These are phyloP conservation scores for Fusarium sacchari DNA, from an alignment of 2,329 filamentous ascomycete species.

Conservation along the genomic window DNA sequence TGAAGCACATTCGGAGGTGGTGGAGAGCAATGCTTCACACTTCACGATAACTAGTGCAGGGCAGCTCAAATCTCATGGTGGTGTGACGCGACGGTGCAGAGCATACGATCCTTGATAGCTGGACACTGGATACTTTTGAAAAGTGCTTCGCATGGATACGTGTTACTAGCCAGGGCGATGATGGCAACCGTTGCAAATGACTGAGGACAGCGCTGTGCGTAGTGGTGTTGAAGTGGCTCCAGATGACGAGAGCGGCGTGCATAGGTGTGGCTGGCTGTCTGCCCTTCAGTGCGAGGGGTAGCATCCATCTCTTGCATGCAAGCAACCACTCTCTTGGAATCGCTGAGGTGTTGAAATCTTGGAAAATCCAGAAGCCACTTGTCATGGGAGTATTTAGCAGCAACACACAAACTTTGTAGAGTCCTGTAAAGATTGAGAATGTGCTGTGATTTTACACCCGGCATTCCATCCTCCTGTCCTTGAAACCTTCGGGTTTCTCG, in stretches of 20 bases:
- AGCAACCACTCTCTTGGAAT: slow-evolving; percentile 12
- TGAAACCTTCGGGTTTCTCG: background rate
- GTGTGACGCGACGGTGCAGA: slow-evolving; percentile 25
- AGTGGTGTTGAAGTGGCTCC: slow-evolving; percentile 36
- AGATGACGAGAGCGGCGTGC: slow-evolving; percentile 43
- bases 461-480: background rate
- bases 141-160: background rate
- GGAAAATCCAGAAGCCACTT: slow-evolving; percentile 4
- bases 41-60: slow-evolving; percentile 13
- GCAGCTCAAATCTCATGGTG: slow-evolving; percentile 7
- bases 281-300: slow-evolving; percentile 26
- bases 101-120: slow-evolving; percentile 4
- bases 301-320: slow-evolving; percentile 28
- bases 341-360: slow-evolving; percentile 11
- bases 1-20: slow-evolving; percentile 15
- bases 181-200: slow-evolving; percentile 24
- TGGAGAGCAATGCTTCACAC: slow-evolving; percentile 3
- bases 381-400: background rate
- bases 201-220: slow-evolving; percentile 2
- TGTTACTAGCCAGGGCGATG: slow-evolving; percentile 16
- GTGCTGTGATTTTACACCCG: background rate
- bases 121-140: background rate
- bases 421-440: background rate
- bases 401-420: background rate
- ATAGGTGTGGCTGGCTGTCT: slow-evolving; percentile 33